Base-by-base conservation (phyloP, 2,329 filamentous ascomycete genomes). In the Didymella arachidicola region DNA sequence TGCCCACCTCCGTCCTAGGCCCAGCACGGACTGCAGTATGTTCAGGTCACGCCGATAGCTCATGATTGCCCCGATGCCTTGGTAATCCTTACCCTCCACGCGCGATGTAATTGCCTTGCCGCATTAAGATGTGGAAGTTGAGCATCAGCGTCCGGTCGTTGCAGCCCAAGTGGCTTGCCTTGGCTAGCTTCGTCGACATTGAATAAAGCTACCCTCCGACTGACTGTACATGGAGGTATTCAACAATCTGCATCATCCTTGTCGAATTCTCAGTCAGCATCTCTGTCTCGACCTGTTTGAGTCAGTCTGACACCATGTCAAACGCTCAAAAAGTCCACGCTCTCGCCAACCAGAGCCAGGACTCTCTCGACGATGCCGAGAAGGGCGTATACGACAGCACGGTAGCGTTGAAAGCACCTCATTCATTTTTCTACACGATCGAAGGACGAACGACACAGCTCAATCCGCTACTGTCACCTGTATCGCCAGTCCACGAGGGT, bases 321-420 rank as follows among this genome's bases (percentile, higher is more conserved):
- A 50, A 41, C 50, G 59, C 63, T 61, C 61, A 67, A 42, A 55
- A 62, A 53, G 64, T 48, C 57, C 53, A 64, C 42, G 59, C 64
- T 47, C 34, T 54, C 41, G 59, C 49, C 53, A 43, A 53, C 19
- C 56, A 54, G 27, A 72, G 67, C 56, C 57, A 65, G 14, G 62
- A 71, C 59, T 70, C 71, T 16, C 46, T 74, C 27, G 66, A 71
- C 47, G 70, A 73, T 65, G 71, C 72, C 34, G 73, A 76, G 57
- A 74, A 74, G 60, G 73, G 73, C 45, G 67, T 74, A 42, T 67
- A 65, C 44, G 68, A 72, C 42, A 68, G 54, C 29, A 65, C 72
- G 41, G n/a, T 65, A 30, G 66, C 67, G 41, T 41, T 66, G 49
- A 61, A 58, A 19, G 64, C 68, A 42, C 69, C 72, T 47, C 61